phyloP scores from a whole-genome alignment of 1,139 yeast genomes.

The Diutina pseudorugosa region DNA sequence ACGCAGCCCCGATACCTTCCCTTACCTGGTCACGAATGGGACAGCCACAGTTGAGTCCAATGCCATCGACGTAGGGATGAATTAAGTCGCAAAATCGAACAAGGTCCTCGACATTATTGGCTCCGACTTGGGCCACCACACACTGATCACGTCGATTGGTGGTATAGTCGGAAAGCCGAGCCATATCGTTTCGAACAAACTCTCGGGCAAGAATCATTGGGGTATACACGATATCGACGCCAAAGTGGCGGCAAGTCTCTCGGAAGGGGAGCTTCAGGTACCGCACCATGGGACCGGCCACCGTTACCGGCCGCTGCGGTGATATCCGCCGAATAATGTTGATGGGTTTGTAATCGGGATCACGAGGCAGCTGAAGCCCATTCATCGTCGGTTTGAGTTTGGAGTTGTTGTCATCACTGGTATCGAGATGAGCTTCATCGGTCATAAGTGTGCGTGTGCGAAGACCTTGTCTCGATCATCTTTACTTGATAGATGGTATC shows the following conservation, averaged over 20 bases:
- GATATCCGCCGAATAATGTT: constrained; percentile 29
- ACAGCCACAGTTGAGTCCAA: constrained; percentile 94
- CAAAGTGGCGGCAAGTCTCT: constrained; percentile 59
- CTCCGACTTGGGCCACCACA: constrained; percentile 84
- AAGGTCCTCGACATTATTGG: constrained; percentile 76
- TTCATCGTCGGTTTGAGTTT: neutral
- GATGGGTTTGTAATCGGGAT: constrained; percentile 29
- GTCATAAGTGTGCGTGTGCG: neutral
- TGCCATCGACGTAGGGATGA: constrained; percentile 84
- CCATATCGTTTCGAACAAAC: constrained; percentile 74
- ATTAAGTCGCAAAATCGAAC: constrained; percentile 78
- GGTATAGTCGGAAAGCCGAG: constrained; percentile 75
- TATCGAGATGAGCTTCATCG: neutral
- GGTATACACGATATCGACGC: constrained; percentile 76
- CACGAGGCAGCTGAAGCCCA: neutral
- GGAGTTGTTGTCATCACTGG: neutral
- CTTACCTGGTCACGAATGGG: constrained; percentile 91
- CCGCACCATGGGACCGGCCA: constrained; percentile 97
- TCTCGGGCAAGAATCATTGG: constrained; percentile 97
- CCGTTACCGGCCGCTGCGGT: constrained; percentile 47
- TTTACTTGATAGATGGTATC: too few species aligned
- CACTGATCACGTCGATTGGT: constrained; percentile 62
- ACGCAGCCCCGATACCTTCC: constrained; percentile 95
- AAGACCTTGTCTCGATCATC: too few species aligned
- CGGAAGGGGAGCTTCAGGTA: constrained; percentile 91